Base-by-base conservation (phyloP, 495 filamentous ascomycete species). In the Penicillium subrubescens region DNA sequence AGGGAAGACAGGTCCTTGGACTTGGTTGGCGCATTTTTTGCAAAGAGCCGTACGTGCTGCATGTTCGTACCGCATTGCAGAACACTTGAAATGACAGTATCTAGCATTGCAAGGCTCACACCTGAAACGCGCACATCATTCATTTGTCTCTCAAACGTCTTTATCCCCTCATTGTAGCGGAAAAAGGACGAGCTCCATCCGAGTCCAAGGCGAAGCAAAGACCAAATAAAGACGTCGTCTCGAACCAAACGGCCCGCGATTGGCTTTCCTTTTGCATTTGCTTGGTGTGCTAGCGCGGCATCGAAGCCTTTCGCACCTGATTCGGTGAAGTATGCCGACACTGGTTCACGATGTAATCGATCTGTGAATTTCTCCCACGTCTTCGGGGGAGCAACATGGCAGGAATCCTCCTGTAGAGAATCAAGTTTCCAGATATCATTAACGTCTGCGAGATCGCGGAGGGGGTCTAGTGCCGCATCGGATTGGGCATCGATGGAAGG, bases 131-230 rank as follows among this genome's bases (percentile, higher is more conserved):
- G 84, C 23, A 89, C 73, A 53, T 84, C 72, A 4, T 83, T 68
- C 8, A 87, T 67, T 8, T 79, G 77, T 37, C 83, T 87, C 39
- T 76, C 74, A 67, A 97, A 97, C 8, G 75, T 73, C 57, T 75
- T 75, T 34, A 81, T 84, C 27, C 78, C 71, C 33, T 81, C 70
- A 59, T 92, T 81, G 80, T 88, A 97, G 1, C 72, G 72, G 74
- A 96, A 97, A 53, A 97, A 84, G 11, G 90, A 74, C 0, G 94
- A 97, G 55, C 87, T 89, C 76, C 92, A 85, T 6, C 95, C 95
- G 3, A 97, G 81, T 0, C 89, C 91, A 11, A 97, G 83, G 55
- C 86, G 84, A 39, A 92, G 73, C 21, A 97, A 75, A 25, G 87
- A 89, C 52, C 85, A 71, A 37, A 89, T 71, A 66, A 92, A 88